phyloP scores from a whole-genome alignment of 331 rosid genomes.

The Malus hybrid region DNA sequence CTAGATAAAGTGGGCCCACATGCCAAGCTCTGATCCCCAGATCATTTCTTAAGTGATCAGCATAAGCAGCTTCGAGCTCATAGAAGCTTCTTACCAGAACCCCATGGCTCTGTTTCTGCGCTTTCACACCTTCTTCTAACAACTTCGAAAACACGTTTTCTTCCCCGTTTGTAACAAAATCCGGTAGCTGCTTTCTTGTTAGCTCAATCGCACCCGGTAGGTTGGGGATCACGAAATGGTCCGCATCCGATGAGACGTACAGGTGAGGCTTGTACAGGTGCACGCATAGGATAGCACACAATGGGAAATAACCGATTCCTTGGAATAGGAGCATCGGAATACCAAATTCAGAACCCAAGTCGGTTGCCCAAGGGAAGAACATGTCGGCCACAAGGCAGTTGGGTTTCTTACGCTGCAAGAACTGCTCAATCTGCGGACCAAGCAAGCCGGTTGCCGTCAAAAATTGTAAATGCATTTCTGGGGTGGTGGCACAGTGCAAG shows the following conservation, averaged over 20 bases:
- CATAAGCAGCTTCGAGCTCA: conserved; percentile 49
- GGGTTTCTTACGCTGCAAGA: conserved; percentile 14
- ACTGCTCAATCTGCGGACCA: conserved; percentile 14
- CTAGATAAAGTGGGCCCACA: conserved; percentile 51
- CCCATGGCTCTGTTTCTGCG: conserved; percentile 28
- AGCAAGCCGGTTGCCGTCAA: conserved; percentile 14
- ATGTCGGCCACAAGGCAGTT: conserved; percentile 27
- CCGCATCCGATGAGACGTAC: conserved; percentile 19
- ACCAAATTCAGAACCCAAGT: conserved; percentile 12
- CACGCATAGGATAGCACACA: conserved; percentile 13
- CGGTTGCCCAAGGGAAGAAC: conserved; percentile 30
- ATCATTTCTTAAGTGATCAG: conserved; percentile 31
- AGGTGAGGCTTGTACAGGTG: conserved; percentile 1
- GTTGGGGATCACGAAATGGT: conserved; percentile 17
- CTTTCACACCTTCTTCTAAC: not conserved
- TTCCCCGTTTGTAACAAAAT: conserved; percentile 3
- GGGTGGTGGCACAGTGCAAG: not conserved
- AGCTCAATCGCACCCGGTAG: conserved; percentile 26
- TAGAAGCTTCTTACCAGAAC: conserved; percentile 49
- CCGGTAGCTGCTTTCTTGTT: conserved; percentile 21
- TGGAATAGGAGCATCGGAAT: conserved; percentile 29
- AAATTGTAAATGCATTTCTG: conserved; percentile 10
- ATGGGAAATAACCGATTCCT: conserved; percentile 23
- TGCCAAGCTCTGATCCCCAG: conserved; percentile 52
- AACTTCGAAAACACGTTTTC: not conserved